Evolutionary conservation across 768 basidiomycete genomes (phyloP).

Genomic region (Leccinum sublutescens): DNA sequence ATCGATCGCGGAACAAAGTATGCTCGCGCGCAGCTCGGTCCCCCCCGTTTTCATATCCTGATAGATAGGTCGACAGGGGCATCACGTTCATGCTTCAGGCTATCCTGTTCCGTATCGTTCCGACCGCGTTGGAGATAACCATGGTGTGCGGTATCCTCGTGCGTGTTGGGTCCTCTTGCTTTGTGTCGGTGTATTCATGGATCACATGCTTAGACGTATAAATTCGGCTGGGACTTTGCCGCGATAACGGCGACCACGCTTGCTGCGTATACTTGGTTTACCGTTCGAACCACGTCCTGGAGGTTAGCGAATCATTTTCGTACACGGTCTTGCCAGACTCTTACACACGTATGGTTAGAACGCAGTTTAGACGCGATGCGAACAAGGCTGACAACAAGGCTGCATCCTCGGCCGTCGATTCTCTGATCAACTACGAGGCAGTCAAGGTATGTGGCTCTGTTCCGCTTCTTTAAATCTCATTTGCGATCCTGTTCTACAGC

Average conservation of each 20-base stretch:
- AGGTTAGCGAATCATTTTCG: constrained; percentile 46
- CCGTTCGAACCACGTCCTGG: constrained; percentile 95
- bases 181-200: not conserved
- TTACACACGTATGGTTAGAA: constrained; percentile 46
- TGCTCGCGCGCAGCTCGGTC: constrained; percentile 16
- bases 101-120: constrained; percentile 90
- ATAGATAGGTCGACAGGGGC: constrained; percentile 52
- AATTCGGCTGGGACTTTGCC: constrained; percentile 97
- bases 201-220: constrained; percentile 67
- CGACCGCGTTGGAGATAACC: constrained; percentile 92
- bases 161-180: constrained; percentile 21
- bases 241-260: constrained; percentile 84
- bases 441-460: constrained; percentile 70
- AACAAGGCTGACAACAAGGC: constrained; percentile 97
- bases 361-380: constrained; percentile 89
- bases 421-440: constrained; percentile 96
- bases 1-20: constrained; percentile 98
- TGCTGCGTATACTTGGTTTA: constrained; percentile 95
- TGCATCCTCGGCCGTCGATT: constrained; percentile 90
- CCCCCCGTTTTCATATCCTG: not conserved
- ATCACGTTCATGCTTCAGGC: constrained; percentile 95
- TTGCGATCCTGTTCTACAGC: constrained; percentile 43
- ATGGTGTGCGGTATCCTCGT: constrained; percentile 98
- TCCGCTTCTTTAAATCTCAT: not conserved
- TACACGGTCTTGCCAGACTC: not conserved